phyloP scores from a whole-genome alignment of 352 stramenopile genomes.

The Thraustotheca clavata region DNA sequence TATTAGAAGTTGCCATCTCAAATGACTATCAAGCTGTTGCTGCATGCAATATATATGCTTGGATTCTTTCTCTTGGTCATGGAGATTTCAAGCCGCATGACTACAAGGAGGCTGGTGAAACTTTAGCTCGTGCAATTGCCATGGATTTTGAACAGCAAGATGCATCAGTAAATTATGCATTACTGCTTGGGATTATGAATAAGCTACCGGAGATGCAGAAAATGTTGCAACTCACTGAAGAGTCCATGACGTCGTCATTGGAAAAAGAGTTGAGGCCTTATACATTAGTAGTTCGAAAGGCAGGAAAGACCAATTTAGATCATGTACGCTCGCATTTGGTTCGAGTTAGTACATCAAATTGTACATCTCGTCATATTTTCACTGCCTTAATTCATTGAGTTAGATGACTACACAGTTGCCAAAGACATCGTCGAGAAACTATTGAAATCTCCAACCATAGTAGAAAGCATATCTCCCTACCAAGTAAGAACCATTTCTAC shows the following conservation, averaged over 20 bases:
- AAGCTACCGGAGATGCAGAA: slow-evolving; percentile 43
- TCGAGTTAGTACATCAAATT: slow-evolving; percentile 35
- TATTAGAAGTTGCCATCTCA: slow-evolving; percentile 38
- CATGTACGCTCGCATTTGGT: slow-evolving; percentile 30
- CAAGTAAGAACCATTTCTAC: neutral
- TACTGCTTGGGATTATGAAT: slow-evolving; percentile 43
- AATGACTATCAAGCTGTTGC: slow-evolving; percentile 37
- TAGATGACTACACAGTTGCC: neutral
- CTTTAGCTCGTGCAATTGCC: slow-evolving; percentile 47
- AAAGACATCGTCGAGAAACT: neutral
- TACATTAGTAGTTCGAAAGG: neutral
- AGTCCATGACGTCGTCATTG: slow-evolving; percentile 12
- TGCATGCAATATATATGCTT: slow-evolving; percentile 44
- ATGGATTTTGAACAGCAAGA: slow-evolving; percentile 39
- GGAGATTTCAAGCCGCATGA: slow-evolving; percentile 29
- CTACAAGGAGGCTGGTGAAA: slow-evolving; percentile 30
- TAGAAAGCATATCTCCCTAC: neutral
- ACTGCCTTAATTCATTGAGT: neutral
- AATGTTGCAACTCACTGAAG: slow-evolving; percentile 43
- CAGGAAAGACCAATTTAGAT: neutral
- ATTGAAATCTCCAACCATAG: neutral
- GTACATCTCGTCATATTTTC: slow-evolving; percentile 24
- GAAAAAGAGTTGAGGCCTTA: neutral
- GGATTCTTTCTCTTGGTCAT: slow-evolving; percentile 20
- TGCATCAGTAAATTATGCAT: slow-evolving; percentile 46